phyloP scores from a whole-genome alignment of 2,329 filamentous ascomycete genomes.

The Penicillium sp. region DNA sequence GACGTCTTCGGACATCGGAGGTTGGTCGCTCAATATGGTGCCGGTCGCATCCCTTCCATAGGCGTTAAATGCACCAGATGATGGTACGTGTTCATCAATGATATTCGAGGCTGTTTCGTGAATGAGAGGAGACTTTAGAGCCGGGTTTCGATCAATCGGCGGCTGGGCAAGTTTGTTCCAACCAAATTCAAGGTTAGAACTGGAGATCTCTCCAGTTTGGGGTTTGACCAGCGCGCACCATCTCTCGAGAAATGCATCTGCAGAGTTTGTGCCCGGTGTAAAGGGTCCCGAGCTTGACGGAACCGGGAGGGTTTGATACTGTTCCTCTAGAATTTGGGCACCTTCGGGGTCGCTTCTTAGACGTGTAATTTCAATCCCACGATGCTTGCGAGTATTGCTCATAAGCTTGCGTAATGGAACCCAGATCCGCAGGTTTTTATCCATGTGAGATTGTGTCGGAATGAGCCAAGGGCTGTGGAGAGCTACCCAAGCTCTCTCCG shows the following conservation, averaged over 20 bases:
- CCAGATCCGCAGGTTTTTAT: constrained; percentile 38
- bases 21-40: neutral
- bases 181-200: neutral
- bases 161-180: neutral
- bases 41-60: neutral
- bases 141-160: neutral
- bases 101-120: neutral
- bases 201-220: neutral
- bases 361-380: constrained; percentile 33
- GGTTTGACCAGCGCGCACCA: constrained; percentile 33
- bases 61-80: no score
- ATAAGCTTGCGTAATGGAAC: constrained; percentile 37
- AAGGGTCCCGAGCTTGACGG: constrained; percentile 34
- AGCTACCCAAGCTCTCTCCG: constrained; percentile 53
- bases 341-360: constrained; percentile 30
- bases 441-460: constrained; percentile 29
- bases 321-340: constrained; percentile 10
- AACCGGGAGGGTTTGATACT: constrained; percentile 5
- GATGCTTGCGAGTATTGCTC: constrained; percentile 33
- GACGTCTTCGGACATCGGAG: neutral
- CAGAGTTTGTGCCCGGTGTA: constrained; percentile 14
- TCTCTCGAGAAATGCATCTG: constrained; percentile 26
- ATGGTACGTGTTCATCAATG: neutral
- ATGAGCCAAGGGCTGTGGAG: constrained; percentile 49
- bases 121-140: no score